Conservation (phyloP, 2,329 filamentous ascomycete species). For the Neonectria neomacrospora region DNA sequence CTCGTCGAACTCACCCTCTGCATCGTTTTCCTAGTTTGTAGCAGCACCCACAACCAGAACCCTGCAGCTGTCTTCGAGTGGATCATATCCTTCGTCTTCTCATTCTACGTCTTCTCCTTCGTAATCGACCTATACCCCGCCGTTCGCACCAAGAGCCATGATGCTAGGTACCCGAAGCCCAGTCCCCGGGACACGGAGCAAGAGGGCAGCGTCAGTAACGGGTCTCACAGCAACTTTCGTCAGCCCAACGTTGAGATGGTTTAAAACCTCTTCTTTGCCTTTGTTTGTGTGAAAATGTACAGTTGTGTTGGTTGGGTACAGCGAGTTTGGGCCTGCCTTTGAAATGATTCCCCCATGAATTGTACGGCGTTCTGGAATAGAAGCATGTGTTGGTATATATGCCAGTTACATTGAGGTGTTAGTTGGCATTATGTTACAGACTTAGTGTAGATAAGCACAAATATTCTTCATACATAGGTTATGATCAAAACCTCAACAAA, state of each 20-base stretch:
- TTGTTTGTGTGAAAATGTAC: background rate
- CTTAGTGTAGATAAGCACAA: background rate
- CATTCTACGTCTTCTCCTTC: constrained; percentile 88
- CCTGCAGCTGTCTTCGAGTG: constrained; percentile 82
- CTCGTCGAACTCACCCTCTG: constrained; percentile 79
- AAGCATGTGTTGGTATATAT: background rate
- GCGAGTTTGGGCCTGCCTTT: background rate
- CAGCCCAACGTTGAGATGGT: constrained; percentile 40
- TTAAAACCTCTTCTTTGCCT: background rate
- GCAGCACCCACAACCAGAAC: constrained; percentile 64
- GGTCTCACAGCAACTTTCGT: constrained; percentile 3
- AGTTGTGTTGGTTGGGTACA: background rate
- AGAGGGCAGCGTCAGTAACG: constrained; percentile 20
- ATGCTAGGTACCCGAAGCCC: constrained; percentile 46
- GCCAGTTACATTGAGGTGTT: background rate
- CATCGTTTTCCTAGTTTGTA: constrained; percentile 75
- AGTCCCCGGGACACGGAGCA: constrained; percentile 6
- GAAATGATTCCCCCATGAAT: background rate
- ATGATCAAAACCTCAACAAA: no score
- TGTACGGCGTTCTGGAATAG: background rate
- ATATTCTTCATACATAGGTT: background rate
- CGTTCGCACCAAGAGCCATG: constrained; percentile 63
- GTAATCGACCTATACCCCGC: constrained; percentile 88
- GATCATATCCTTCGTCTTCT: constrained; percentile 84
- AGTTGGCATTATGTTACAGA: background rate